Evolutionary conservation across 306 rosid species (phyloP).

Genomic region (Parietaria judaica): DNA sequence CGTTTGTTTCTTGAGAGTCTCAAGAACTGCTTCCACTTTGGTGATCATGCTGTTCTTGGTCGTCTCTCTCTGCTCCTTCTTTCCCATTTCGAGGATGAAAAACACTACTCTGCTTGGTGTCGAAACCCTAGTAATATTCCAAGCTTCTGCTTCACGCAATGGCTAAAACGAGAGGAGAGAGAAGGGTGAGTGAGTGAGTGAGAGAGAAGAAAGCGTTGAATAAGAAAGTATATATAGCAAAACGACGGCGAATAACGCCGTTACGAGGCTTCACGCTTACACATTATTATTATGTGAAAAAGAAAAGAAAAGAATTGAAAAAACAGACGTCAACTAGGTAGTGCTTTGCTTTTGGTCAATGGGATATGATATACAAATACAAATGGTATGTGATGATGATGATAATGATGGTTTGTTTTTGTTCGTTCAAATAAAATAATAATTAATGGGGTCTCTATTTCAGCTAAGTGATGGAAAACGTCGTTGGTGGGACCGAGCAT

Average conservation of each 20-base stretch:
- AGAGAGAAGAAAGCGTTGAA: constrained; percentile 29
- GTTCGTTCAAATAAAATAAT: too few species aligned
- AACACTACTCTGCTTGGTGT: neutral
- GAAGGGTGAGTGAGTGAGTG: constrained; percentile 11
- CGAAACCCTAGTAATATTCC: constrained; percentile 37
- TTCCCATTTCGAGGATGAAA: constrained; percentile 57
- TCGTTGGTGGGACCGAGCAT: too few species aligned
- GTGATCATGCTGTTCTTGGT: constrained; percentile 6
- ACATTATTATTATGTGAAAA: constrained; percentile 3
- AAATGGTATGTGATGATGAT: too few species aligned
- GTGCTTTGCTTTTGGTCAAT: too few species aligned
- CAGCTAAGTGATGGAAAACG: too few species aligned
- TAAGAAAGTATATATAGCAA: constrained; percentile 50
- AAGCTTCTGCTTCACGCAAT: constrained; percentile 82
- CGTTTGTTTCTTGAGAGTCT: constrained; percentile 68
- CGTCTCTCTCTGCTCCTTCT: constrained; percentile 40
- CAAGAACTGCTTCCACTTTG: constrained; percentile 67
- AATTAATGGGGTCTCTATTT: too few species aligned
- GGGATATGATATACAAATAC: too few species aligned
- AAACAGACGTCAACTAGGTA: too few species aligned
- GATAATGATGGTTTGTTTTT: too few species aligned
- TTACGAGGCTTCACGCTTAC: constrained; percentile 25
- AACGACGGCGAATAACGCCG: constrained; percentile 72
- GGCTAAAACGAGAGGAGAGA: constrained; percentile 14
- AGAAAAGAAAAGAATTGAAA: neutral